Evolutionary conservation across 2,329 filamentous ascomycete species (phyloP).

Genomic region (Ceratocystiopsis minuta): DNA sequence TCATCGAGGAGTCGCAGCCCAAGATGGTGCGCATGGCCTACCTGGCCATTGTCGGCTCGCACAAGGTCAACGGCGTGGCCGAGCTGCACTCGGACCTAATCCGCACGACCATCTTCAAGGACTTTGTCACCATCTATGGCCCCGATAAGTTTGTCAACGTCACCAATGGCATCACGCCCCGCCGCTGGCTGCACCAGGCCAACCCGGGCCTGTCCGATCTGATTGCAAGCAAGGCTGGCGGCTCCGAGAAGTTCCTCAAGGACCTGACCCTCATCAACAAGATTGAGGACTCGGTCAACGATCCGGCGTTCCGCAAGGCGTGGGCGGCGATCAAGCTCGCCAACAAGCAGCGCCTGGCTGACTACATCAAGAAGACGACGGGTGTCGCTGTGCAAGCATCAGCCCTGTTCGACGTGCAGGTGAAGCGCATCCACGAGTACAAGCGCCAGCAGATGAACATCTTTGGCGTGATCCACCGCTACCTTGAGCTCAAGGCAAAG

Average conservation of each 20-base stretch:
- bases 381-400: conserved; percentile 72
- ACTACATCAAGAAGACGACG: conserved; percentile 71
- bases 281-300: conserved; percentile 66
- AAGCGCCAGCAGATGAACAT: conserved; percentile 99
- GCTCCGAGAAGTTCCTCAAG: conserved; percentile 61
- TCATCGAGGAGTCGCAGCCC: conserved; percentile 89
- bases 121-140: conserved; percentile 90
- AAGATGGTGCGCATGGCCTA: conserved; percentile 98
- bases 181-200: conserved; percentile 92
- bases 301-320: conserved; percentile 80
- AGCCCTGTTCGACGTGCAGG: conserved; percentile 87
- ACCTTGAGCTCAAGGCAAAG: conserved; percentile 76
- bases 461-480: conserved; percentile 91
- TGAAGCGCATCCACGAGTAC: conserved; percentile 98
- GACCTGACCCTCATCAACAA: conserved; percentile 76
- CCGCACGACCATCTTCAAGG: conserved; percentile 98
- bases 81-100: conserved; percentile 96
- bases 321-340: conserved; percentile 94
- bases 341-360: conserved; percentile 84
- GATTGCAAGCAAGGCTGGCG: conserved; percentile 76
- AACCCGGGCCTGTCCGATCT: conserved; percentile 84
- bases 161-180: conserved; percentile 91
- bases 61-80: conserved; percentile 98
- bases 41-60: conserved; percentile 86
- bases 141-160: conserved; percentile 98